These are phyloP conservation scores for Microdochium bolleyi DNA, from an alignment of 2,329 filamentous ascomycete species.

Conservation along the genomic window DNA sequence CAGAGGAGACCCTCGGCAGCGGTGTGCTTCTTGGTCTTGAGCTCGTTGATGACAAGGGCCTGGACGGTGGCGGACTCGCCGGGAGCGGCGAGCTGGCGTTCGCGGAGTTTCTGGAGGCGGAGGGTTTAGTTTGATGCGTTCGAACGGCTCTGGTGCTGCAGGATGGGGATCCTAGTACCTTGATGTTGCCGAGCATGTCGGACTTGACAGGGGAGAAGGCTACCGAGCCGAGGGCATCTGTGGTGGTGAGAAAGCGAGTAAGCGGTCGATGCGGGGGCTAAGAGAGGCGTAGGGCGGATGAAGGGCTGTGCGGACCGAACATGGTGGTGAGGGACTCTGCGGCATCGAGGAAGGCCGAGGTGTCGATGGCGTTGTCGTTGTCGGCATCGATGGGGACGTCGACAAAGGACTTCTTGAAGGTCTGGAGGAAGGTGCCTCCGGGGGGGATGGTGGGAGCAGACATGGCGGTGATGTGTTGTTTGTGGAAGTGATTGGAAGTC, in stretches of 20 bases:
- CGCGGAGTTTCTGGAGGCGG: slow-evolving; percentile 69
- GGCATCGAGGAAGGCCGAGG: slow-evolving; percentile 84
- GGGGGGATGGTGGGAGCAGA: slow-evolving; percentile 44
- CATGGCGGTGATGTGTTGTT: slow-evolving; percentile 31
- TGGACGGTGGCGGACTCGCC: slow-evolving; percentile 78
- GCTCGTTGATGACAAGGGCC: slow-evolving; percentile 75
- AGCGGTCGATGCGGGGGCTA: slow-evolving; percentile 1
- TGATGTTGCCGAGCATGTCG: slow-evolving; percentile 87
- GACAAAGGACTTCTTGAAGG: slow-evolving; percentile 74
- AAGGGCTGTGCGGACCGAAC: slow-evolving; percentile 54
- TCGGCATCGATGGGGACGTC: slow-evolving; percentile 70
- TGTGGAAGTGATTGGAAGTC: slow-evolving; percentile 4
- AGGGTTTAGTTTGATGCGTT: slow-evolving; percentile 7
- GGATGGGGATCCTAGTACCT: slow-evolving; percentile 42
- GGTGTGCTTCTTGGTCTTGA: slow-evolving; percentile 80
- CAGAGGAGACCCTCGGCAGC: slow-evolving; percentile 88
- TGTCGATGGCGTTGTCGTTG: slow-evolving; percentile 71
- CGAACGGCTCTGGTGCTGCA: background rate
- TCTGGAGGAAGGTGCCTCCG: slow-evolving; percentile 77
- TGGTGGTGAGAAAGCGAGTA: background rate
- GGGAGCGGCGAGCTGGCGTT: slow-evolving; percentile 71
- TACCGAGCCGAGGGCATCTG: slow-evolving; percentile 57
- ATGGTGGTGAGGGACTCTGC: slow-evolving; percentile 79
- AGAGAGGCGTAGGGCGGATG: background rate
- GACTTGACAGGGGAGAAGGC: slow-evolving; percentile 88